Evolutionary conservation across 2,329 filamentous ascomycete genomes (phyloP).

Genomic region (Paraphoma sp.): DNA sequence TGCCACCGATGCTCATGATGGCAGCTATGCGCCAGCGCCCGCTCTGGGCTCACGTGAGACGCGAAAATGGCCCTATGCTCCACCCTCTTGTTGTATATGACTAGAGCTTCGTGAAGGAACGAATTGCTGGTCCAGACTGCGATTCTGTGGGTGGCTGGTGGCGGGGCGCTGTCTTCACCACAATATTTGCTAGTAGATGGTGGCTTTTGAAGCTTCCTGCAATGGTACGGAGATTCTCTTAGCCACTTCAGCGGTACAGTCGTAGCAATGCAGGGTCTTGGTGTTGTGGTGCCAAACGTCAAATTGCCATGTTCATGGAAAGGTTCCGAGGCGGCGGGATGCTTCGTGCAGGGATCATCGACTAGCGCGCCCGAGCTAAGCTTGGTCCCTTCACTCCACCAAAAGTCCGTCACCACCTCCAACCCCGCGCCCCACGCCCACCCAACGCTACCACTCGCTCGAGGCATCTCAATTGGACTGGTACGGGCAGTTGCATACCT

Average conservation of each 20-base stretch:
- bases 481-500: slow-evolving; percentile 12
- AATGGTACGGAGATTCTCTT: too few relatives aligned
- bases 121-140: neutral
- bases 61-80: neutral
- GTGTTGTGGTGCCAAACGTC: neutral
- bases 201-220: too few relatives aligned
- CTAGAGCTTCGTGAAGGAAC: neutral
- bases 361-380: neutral
- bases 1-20: slow-evolving; percentile 66
- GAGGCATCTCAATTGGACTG: slow-evolving; percentile 41
- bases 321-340: slow-evolving; percentile 13
- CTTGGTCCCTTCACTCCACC: slow-evolving; percentile 21
- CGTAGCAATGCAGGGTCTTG: neutral
- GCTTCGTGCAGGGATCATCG: slow-evolving; percentile 20
- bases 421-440: slow-evolving; percentile 20
- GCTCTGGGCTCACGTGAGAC: slow-evolving; percentile 4
- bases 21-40: slow-evolving; percentile 20
- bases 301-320: neutral
- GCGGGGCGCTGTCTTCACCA: neutral
- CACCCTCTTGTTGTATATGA: neutral
- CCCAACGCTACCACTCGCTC: slow-evolving; percentile 14
- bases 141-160: neutral
- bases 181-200: too few relatives aligned
- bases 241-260: neutral
- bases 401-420: slow-evolving; percentile 34